phyloP scores from a whole-genome alignment of 805 yeast genomes.

The Ogataea sp. region DNA sequence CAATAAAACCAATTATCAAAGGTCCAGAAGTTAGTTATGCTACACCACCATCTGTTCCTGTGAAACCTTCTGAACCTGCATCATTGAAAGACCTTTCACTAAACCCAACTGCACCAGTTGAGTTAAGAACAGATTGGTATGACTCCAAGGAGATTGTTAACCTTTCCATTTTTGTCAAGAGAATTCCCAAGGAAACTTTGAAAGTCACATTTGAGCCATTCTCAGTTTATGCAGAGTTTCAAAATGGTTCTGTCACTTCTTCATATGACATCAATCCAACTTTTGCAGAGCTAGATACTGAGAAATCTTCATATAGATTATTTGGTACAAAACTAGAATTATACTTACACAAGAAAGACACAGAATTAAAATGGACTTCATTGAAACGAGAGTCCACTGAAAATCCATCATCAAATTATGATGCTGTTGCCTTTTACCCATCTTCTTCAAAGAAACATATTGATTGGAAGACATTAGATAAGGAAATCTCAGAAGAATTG shows the following conservation, averaged over 20 bases:
- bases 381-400: conserved; percentile 28
- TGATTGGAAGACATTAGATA: conserved; percentile 51
- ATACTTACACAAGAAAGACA: conserved; percentile 38
- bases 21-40: background rate
- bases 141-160: conserved; percentile 53
- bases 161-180: conserved; percentile 64
- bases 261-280: conserved; percentile 48
- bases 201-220: conserved; percentile 30
- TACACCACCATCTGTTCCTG: background rate
- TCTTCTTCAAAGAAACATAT: conserved; percentile 51
- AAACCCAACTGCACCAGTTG: conserved; percentile 1
- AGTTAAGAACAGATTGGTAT: conserved; percentile 58
- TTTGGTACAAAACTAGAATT: conserved; percentile 73
- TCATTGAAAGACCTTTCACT: no score
- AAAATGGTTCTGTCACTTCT: conserved; percentile 44
- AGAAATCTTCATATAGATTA: conserved; percentile 37
- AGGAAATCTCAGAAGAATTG: conserved; percentile 25
- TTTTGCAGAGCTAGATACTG: conserved; percentile 40
- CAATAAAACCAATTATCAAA: background rate
- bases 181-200: conserved; percentile 43
- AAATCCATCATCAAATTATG: conserved; percentile 5
- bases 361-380: conserved; percentile 42
- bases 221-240: conserved; percentile 36
- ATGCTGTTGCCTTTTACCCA: conserved; percentile 38
- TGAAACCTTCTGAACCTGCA: background rate